Base-by-base conservation (phyloP, 2,329 filamentous ascomycete genomes). In the Fusarium sp. region DNA sequence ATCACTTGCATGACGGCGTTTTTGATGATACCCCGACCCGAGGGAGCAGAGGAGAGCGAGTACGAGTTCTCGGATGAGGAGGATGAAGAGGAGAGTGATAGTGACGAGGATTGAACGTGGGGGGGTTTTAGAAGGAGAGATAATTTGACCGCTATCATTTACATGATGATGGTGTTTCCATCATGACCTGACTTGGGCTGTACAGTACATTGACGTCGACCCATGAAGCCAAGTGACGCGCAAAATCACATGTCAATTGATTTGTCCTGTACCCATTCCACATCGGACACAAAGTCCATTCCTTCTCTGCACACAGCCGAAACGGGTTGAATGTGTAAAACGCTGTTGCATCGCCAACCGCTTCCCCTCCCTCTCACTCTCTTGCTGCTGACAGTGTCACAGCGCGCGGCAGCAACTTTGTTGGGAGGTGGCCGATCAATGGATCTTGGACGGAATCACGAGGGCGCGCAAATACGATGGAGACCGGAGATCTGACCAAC, bases 1-100 rank as follows among this genome's bases (percentile, higher is more conserved):
- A 95, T 98, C 76, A 98, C 95, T 41, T 98, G 97, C 81, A 81
- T 98, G 78, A 92, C 91, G 77, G 93, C 93, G 25, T 98, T 97
- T 85, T 86, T 94, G 73, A 97, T 98, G 94, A 89, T 94, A 82
- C 89, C 91, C 77, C 86, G 88, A 56, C 89, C 90, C 18, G 90
- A 91, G 45, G 88, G 88, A 25, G 85, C 87, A 52, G 91, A 91
- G 76, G 90, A 90, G 20, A 90, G 87, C 78, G 90, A 90, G 66
- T 85, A 86, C 56, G 86, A 88, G 73, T 83, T 83, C 48, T 87
- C 83, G 18, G 83, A 83, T 35, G 86, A 84, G 13, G 85, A 84
- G 0, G 81, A 83, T 52, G 82, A 83, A 43, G 76, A 80, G 6
- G 82, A 84, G 0, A 82, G 81, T 5, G 83, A 84, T n/a, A 82